Evolutionary conservation across 106 monocot species (phyloP).

Genomic region (Narthecium ossifragum): DNA sequence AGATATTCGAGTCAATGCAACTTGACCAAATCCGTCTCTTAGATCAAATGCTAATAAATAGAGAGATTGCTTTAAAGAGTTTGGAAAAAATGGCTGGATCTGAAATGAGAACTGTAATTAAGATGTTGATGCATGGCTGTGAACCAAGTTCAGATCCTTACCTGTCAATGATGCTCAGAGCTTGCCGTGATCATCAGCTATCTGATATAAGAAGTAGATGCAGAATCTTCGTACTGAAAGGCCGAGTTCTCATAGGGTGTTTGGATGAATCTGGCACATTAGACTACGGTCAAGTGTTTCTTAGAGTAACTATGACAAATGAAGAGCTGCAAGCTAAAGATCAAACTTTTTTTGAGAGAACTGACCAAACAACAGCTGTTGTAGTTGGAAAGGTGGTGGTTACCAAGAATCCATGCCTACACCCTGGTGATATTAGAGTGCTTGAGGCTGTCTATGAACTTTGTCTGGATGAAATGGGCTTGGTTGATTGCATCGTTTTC

Average conservation of each 20-base stretch:
- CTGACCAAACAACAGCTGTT: constrained; percentile 45
- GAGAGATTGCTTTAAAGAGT: constrained; percentile 49
- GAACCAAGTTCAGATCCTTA: constrained; percentile 76
- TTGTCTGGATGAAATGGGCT: constrained; percentile 49
- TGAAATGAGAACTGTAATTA: constrained; percentile 37
- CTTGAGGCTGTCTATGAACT: constrained; percentile 68
- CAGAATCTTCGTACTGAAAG: constrained; percentile 82
- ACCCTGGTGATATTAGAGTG: constrained; percentile 89
- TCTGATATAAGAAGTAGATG: constrained; percentile 69
- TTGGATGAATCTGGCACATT: constrained; percentile 71
- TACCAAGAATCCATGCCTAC: constrained; percentile 94
- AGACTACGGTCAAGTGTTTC: constrained; percentile 76
- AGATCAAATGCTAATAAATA: constrained; percentile 47
- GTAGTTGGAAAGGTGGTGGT: constrained; percentile 74
- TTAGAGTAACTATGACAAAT: constrained; percentile 65
- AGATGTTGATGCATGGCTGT: constrained; percentile 68
- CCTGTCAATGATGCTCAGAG: constrained; percentile 65
- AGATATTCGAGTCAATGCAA: constrained; percentile 55
- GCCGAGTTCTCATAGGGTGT: constrained; percentile 78
- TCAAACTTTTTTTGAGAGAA: constrained; percentile 30
- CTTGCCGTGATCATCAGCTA: constrained; percentile 58
- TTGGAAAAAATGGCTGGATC: constrained; percentile 42
- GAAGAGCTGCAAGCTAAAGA: constrained; percentile 38
- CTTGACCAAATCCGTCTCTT: constrained; percentile 31
- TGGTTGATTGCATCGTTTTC: constrained; percentile 83